Evolutionary conservation across 208 protist species (phyloP).

Genomic region (Crithidia thermophila): DNA sequence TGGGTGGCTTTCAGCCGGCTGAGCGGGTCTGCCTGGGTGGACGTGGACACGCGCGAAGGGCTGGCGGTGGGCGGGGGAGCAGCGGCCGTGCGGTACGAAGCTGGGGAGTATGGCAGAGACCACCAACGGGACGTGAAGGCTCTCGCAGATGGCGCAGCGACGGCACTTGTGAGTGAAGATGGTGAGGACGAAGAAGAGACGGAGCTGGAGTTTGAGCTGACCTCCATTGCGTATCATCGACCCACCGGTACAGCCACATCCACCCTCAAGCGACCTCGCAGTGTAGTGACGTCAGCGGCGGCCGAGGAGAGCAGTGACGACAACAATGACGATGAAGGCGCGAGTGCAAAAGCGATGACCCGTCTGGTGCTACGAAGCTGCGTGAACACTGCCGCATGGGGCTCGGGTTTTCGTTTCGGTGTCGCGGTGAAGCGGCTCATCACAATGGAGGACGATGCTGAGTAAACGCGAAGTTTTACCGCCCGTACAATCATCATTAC

Average conservation of each 20-base stretch:
- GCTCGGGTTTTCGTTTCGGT: background rate
- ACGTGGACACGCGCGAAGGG: conserved; percentile 37
- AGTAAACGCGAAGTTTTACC: conserved; percentile 15
- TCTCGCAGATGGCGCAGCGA: too few species aligned
- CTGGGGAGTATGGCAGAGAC: too few species aligned
- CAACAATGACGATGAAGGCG: too few species aligned
- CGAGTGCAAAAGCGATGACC: too few species aligned
- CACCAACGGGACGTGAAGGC: too few species aligned
- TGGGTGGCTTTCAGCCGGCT: conserved; percentile 65
- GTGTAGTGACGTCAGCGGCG: background rate
- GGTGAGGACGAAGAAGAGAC: background rate
- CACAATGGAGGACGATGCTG: conserved; percentile 19
- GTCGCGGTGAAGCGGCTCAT: conserved; percentile 2
- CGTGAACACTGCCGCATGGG: background rate
- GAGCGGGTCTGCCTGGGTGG: conserved; percentile 55
- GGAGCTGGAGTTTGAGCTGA: conserved; percentile 48
- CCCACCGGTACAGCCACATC: background rate
- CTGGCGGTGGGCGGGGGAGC: conserved; percentile 24
- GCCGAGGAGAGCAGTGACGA: background rate
- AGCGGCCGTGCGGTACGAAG: too few species aligned
- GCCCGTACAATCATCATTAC: too few species aligned
- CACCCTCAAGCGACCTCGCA: background rate
- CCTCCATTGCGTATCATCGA: conserved; percentile 17
- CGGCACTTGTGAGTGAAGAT: conserved; percentile 10
- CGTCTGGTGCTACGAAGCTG: background rate